These are phyloP conservation scores for Zychaea mexicana DNA, from an alignment of 371 early-diverging fungal genomes.

Conservation along the genomic window DNA sequence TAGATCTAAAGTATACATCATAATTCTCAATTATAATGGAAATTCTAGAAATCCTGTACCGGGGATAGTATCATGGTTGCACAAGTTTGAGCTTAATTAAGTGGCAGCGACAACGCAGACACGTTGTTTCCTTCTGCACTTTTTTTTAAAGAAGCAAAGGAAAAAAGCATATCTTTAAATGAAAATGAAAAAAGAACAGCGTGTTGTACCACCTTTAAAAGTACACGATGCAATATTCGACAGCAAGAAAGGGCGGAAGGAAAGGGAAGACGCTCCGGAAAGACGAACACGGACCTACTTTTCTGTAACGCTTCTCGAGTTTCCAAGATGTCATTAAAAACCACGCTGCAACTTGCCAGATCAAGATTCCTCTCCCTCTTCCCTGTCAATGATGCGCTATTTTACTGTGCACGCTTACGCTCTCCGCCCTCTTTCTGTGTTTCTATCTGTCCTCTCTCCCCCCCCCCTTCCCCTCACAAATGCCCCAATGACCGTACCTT, in stretches of 20 bases:
- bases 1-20: not conserved
- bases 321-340: conserved; percentile 5
- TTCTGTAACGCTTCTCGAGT: not conserved
- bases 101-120: not conserved
- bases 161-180: not conserved
- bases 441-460: not conserved
- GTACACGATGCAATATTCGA: no score
- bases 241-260: not conserved
- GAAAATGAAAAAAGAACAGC: no score
- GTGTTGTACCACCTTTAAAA: no score
- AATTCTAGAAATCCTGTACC: not conserved
- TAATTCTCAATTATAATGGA: not conserved
- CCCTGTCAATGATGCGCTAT: not conserved
- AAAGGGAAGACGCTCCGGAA: not conserved
- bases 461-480: not conserved
- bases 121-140: not conserved
- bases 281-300: not conserved
- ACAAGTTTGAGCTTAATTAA: not conserved
- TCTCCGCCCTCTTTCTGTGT: not conserved
- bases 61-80: not conserved
- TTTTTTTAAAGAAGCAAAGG: not conserved
- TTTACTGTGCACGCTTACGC: not conserved
- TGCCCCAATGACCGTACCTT: not conserved
- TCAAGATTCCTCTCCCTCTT: not conserved
- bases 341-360: not conserved